These are phyloP conservation scores for Rutstroemia sp. DNA, from an alignment of 2,329 filamentous ascomycete genomes.

Conservation along the genomic window DNA sequence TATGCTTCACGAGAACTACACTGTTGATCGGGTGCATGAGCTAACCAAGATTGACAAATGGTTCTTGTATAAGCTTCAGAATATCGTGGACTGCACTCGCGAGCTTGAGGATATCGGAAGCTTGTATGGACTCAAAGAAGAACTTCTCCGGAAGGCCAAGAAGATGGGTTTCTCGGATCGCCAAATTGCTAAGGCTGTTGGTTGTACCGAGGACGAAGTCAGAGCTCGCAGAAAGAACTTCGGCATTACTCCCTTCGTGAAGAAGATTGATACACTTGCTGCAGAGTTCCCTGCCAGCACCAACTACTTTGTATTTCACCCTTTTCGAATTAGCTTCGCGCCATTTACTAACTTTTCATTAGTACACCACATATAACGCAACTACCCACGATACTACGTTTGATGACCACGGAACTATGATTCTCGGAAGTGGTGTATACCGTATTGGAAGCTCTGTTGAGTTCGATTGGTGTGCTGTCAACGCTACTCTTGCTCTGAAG, in stretches of 20 bases:
- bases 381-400: constrained; percentile 89
- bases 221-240: constrained; percentile 78
- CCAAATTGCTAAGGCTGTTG: constrained; percentile 84
- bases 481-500: constrained; percentile 74
- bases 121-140: constrained; percentile 78
- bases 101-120: constrained; percentile 80
- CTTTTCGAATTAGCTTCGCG: neutral
- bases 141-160: constrained; percentile 85
- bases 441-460: constrained; percentile 96
- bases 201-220: constrained; percentile 82
- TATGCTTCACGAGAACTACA: constrained; percentile 95
- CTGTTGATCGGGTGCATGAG: constrained; percentile 84
- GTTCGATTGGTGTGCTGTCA: constrained; percentile 98
- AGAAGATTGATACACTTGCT: constrained; percentile 96
- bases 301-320: constrained; percentile 59
- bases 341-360: neutral
- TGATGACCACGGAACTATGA: constrained; percentile 81
- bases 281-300: constrained; percentile 94
- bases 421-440: constrained; percentile 93
- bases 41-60: constrained; percentile 98
- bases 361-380: constrained; percentile 94
- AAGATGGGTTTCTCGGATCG: constrained; percentile 96
- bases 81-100: constrained; percentile 84
- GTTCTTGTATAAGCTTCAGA: constrained; percentile 98
- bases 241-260: constrained; percentile 90